These are phyloP conservation scores for Geotrichum klebahnii DNA, from an alignment of 1,139 yeast genomes.

Conservation along the genomic window DNA sequence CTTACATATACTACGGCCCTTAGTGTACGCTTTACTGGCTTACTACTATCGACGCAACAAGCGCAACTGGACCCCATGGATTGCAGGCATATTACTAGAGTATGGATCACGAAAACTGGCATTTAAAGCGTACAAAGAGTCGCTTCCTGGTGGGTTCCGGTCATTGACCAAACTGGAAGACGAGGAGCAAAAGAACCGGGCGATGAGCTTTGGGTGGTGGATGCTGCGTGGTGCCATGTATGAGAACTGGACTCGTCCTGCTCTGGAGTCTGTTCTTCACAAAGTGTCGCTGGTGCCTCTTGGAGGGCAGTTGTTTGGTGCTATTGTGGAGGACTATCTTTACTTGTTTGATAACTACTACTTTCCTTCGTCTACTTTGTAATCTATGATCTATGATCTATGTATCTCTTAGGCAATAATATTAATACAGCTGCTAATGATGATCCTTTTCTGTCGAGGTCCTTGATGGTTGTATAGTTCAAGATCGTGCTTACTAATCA, in stretches of 20 bases:
- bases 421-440: not conserved
- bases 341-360: constrained; percentile 42
- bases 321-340: constrained; percentile 40
- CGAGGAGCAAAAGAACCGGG: constrained; percentile 37
- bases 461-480: no score
- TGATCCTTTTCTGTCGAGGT: not conserved
- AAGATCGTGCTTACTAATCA: no score
- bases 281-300: constrained; percentile 35
- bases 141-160: constrained; percentile 33
- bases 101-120: constrained; percentile 34
- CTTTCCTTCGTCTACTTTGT: constrained; percentile 28
- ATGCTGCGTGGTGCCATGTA: constrained; percentile 42
- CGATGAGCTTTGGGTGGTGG: constrained; percentile 42
- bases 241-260: constrained; percentile 35
- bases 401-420: constrained; percentile 1
- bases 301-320: constrained; percentile 29
- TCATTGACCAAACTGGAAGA: constrained; percentile 38
- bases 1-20: constrained; percentile 40
- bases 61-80: constrained; percentile 43
- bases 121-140: constrained; percentile 26
- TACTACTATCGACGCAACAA: constrained; percentile 28
- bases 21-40: constrained; percentile 38
- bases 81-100: constrained; percentile 40
- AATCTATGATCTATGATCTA: not conserved
- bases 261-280: constrained; percentile 30